Evolutionary conservation across 805 yeast genomes (phyloP), one percentile per base, ranked within the genome.

Genomic region (Phaffomyces thermotolerans): DNA sequence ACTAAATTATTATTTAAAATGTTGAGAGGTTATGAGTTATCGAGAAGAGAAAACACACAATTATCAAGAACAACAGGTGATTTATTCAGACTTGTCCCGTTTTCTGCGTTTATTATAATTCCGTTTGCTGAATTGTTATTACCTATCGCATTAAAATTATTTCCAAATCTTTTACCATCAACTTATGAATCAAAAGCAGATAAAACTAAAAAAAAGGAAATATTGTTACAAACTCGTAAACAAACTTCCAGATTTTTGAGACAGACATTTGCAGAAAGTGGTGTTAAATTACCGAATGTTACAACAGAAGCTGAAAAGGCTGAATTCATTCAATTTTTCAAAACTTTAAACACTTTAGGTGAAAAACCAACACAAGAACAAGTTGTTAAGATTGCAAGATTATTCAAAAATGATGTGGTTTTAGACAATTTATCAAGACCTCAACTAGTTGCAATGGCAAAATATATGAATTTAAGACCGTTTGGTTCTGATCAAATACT

Each of bases 81-180:
- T 65, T 78, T 93, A 43, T 77, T 82, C 23, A 78, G 98, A 58
- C 67, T 93, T 45, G 91, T 93, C 37, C 99, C 99, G 14, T 91
- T 91, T 66, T 80, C 95, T 42, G 81, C 93, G 71, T 91, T 91
- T 63, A 75, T 91, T 17, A 64, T 91, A 44, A 80, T 91, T 38
- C 99, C 99, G 35, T 91, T 91, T 68, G 98, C 98, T 4, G 99
- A 91, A 65, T 68, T 91, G 42, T 70, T 91, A 51, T 70, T 91
- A 40, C 99, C 99, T 0, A 65, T 91, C 34, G 97, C 96, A 2
- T 68, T 91, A 48, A 86, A 85, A 65, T 48, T 91, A n/a, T 91
- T 93, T 79, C 99, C 99, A 59, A 87, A 87, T 61, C 65, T 91
- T 55, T 72, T 91, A 44, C 99, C 99, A 6, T 88, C 96, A 29